phyloP scores from a whole-genome alignment of 805 yeast genomes.

The Sugiyamaella floridensis region DNA sequence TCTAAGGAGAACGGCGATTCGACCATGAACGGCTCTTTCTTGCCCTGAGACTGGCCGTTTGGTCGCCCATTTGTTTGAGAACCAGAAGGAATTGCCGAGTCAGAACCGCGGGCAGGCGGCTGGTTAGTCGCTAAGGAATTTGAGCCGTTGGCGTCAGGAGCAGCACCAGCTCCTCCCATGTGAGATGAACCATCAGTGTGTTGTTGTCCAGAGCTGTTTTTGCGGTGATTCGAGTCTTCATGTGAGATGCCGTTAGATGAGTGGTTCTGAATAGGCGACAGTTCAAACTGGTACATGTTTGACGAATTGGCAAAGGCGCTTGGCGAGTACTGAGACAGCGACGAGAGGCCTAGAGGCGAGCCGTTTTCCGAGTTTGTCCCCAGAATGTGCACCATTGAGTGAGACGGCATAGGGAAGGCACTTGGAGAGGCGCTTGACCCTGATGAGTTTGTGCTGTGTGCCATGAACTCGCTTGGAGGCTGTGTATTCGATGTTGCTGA shows the following conservation, averaged over 20 bases:
- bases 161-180: too few relatives aligned
- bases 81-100: background rate
- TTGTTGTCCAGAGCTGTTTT: background rate
- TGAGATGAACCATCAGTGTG: too few relatives aligned
- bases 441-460: background rate
- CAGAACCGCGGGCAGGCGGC: background rate
- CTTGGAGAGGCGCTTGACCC: background rate
- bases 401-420: background rate
- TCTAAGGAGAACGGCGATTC: background rate
- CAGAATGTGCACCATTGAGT: constrained; percentile 1
- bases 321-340: constrained; percentile 2
- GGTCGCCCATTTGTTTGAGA: background rate
- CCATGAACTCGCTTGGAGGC: background rate
- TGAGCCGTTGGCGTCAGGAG: background rate
- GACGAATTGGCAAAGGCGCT: background rate
- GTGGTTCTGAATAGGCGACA: background rate
- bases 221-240: background rate
- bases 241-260: background rate
- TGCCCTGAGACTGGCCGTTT: background rate
- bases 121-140: background rate
- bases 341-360: constrained; percentile 1
- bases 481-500: background rate
- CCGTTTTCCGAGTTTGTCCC: background rate
- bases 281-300: background rate
- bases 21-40: background rate